Conservation (phyloP, 768 basidiomycete genomes). For the Grammothele lineata region DNA sequence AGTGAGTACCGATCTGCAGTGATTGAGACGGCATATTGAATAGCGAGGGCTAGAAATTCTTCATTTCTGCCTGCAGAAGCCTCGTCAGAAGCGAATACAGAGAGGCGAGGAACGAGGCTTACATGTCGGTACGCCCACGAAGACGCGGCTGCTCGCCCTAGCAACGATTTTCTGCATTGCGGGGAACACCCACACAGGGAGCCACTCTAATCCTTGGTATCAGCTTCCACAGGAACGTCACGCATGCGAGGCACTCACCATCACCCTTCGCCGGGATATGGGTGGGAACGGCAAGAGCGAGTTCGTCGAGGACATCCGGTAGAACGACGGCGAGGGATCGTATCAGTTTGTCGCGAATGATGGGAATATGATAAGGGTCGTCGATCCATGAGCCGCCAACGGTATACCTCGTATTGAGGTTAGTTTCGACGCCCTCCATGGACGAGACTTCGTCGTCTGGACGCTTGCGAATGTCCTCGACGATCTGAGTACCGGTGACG, state of each 20-base stretch:
- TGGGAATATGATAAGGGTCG: conserved; percentile 16
- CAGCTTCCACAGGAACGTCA: no score
- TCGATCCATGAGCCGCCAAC: neutral
- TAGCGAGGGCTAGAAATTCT: conserved; percentile 25
- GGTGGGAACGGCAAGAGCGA: neutral
- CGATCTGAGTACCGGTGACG: conserved; percentile 34
- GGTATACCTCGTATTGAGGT: conserved; percentile 36
- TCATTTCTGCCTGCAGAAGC: conserved; percentile 22
- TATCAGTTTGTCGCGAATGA: conserved; percentile 23
- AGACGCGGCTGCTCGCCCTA: conserved; percentile 27
- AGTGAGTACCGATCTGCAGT: conserved; percentile 8
- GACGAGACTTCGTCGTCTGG: conserved; percentile 43
- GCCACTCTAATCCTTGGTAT: conserved; percentile 19
- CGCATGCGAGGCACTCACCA: neutral
- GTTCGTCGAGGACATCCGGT: conserved; percentile 21
- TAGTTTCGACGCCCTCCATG: conserved; percentile 31
- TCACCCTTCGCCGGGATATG: neutral
- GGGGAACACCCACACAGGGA: conserved; percentile 10
- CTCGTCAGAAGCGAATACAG: no score
- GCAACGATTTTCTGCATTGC: conserved; percentile 23
- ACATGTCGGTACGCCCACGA: conserved; percentile 32
- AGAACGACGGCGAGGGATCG: conserved; percentile 19
- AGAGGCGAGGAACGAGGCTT: no score
- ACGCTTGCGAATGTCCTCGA: conserved; percentile 48
- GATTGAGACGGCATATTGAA: conserved; percentile 24